Conservation (phyloP, 1,284 basidiomycete species). For the Albatrellus sp. region DNA sequence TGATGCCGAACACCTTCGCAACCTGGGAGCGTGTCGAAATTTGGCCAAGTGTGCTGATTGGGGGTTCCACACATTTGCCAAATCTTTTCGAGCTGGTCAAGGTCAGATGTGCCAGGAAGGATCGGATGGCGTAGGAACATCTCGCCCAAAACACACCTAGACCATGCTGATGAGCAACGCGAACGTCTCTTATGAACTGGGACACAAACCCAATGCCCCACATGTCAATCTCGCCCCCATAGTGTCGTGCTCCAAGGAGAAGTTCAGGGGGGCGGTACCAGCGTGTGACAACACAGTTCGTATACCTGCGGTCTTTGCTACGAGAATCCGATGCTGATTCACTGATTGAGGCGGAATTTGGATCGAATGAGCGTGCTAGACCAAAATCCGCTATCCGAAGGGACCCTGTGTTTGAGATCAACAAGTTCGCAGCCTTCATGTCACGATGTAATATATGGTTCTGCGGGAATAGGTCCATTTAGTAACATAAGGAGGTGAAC, state of each 20-base stretch:
- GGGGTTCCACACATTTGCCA: slow-evolving; percentile 84
- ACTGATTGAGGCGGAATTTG: slow-evolving; percentile 29
- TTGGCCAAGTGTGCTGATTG: slow-evolving; percentile 73
- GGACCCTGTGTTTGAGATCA: slow-evolving; percentile 79
- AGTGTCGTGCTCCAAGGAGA: slow-evolving; percentile 78
- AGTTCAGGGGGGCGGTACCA: slow-evolving; percentile 99
- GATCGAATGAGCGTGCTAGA: slow-evolving; percentile 72
- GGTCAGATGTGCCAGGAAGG: slow-evolving; percentile 77
- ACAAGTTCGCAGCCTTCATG: slow-evolving; percentile 96
- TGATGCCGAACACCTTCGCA: slow-evolving; percentile 70
- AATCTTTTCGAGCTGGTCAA: slow-evolving; percentile 87
- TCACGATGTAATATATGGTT: slow-evolving; percentile 96
- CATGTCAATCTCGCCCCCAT: slow-evolving; percentile 91
- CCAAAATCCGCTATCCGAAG: slow-evolving; percentile 95
- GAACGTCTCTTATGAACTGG: slow-evolving; percentile 11
- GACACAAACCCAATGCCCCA: slow-evolving; percentile 87
- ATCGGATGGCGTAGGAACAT: slow-evolving; percentile 90
- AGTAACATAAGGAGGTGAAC: slow-evolving; percentile 4
- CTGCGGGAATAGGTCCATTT: slow-evolving; percentile 26
- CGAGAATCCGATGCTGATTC: slow-evolving; percentile 26
- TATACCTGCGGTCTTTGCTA: slow-evolving; percentile 66
- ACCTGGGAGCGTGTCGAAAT: slow-evolving; percentile 67
- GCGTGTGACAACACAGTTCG: slow-evolving; percentile 96
- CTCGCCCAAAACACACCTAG: slow-evolving; percentile 86
- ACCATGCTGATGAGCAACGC: slow-evolving; percentile 5